Evolutionary conservation across 1,284 basidiomycete genomes (phyloP).

Genomic region (Irpex lacteus): DNA sequence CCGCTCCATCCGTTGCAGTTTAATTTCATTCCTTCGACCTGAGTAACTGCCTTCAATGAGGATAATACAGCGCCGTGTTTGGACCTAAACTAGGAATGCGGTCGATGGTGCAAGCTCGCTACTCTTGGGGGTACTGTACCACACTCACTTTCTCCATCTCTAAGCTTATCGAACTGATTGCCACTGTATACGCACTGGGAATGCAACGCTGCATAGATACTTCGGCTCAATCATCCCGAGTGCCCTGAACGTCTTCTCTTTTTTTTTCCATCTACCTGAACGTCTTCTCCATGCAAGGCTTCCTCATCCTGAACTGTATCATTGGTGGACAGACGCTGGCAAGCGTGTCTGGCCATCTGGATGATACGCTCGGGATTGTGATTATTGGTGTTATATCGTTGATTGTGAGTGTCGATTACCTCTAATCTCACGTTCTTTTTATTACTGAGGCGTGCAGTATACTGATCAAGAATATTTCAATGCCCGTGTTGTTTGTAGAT

Average conservation of each 20-base stretch:
- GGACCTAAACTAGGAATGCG: constrained; percentile 62
- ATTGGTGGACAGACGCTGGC: constrained; percentile 74
- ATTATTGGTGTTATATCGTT: constrained; percentile 73
- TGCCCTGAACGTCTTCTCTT: constrained; percentile 60
- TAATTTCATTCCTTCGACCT: too few species aligned
- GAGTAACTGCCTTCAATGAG: too few species aligned
- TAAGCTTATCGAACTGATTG: too few species aligned
- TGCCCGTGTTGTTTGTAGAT: constrained; percentile 27
- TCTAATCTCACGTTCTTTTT: too few species aligned
- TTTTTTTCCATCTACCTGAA: too few species aligned
- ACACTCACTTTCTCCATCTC: too few species aligned
- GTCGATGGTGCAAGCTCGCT: constrained; percentile 64
- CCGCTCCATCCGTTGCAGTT: too few species aligned
- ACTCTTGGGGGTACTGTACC: constrained; percentile 43
- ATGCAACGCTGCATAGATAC: constrained; percentile 40
- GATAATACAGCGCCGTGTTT: constrained; percentile 47
- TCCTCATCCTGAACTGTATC: constrained; percentile 72
- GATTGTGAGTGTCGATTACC: constrained; percentile 32
- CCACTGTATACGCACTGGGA: neutral
- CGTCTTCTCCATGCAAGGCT: constrained; percentile 66
- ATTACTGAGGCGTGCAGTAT: too few species aligned
- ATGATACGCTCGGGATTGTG: constrained; percentile 70
- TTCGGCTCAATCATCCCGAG: constrained; percentile 44
- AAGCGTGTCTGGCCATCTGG: constrained; percentile 50
- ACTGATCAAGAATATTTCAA: too few species aligned